A percentile compares a stretch with the other conserved stretches of the same genome.
These are phyloP conservation scores for Centella asiatica DNA, from an alignment of 129 eudicot species.

Conservation along the genomic window DNA sequence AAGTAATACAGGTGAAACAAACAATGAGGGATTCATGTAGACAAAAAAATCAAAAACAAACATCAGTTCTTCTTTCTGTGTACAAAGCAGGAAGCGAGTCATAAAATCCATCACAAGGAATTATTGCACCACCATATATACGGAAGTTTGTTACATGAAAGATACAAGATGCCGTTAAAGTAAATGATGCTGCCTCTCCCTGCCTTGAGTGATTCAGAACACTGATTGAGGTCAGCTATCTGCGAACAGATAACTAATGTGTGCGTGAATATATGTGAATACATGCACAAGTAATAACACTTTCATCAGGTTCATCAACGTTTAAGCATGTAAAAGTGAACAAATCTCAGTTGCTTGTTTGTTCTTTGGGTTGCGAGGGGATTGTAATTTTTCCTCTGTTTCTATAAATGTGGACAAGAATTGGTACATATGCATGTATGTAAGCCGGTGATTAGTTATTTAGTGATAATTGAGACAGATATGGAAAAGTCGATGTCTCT, in stretches of 20 bases:
- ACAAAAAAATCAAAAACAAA: slow-evolving; percentile 3
- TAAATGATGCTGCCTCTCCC: slow-evolving; percentile 17
- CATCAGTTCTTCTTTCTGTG: slow-evolving; percentile 9
- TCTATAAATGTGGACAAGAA: background rate
- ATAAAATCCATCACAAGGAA: too few species aligned
- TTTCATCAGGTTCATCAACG: background rate
- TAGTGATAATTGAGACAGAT: too few species aligned
- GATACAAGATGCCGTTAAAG: background rate
- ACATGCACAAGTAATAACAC: background rate
- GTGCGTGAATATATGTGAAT: slow-evolving; percentile 6
- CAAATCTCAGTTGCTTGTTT: slow-evolving; percentile 1
- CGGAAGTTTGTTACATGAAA: too few species aligned
- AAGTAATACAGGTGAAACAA: slow-evolving; percentile 47
- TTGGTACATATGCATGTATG: background rate
- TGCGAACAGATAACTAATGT: background rate
- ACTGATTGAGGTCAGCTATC: background rate
- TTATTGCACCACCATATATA: too few species aligned
- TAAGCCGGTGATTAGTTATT: too few species aligned
- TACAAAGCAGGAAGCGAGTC: slow-evolving; percentile 11
- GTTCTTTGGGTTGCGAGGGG: background rate
- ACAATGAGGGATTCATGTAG: slow-evolving; percentile 23
- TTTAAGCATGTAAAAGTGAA: background rate
- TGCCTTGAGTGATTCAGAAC: background rate
- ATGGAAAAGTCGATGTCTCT: too few species aligned
- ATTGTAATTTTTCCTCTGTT: background rate